phyloP scores from a whole-genome alignment of 306 rosid genomes.

The Cucurbita maxima region DNA sequence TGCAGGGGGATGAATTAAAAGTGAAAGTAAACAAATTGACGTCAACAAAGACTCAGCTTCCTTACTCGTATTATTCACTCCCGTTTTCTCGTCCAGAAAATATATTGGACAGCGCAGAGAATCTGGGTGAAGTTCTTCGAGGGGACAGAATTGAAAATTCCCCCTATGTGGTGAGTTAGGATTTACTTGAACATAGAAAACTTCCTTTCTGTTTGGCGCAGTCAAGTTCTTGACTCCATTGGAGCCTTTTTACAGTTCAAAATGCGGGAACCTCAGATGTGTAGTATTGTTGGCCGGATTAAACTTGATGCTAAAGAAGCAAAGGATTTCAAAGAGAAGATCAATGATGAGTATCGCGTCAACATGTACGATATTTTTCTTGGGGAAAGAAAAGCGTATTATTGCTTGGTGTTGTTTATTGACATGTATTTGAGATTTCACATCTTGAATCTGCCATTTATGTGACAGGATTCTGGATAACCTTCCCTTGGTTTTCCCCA shows the following conservation, averaged over 20 bases:
- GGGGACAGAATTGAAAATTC: conserved; percentile 98
- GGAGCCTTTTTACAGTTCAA: conserved; percentile 50
- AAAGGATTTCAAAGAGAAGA: conserved; percentile 85
- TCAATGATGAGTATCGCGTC: conserved; percentile 86
- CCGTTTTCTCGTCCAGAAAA: conserved; percentile 46
- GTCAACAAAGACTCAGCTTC: conserved; percentile 96
- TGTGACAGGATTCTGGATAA: conserved; percentile 83
- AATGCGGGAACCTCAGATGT: conserved; percentile 89
- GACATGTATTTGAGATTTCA: neutral
- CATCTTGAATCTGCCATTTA: conserved; percentile 7
- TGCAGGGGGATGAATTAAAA: conserved; percentile 75
- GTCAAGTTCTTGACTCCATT: conserved; percentile 10
- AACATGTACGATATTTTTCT: conserved; percentile 44
- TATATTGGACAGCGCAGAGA: conserved; percentile 82
- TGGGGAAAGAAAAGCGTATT: neutral
- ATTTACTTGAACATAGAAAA: neutral
- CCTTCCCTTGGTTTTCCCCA: conserved; percentile 79
- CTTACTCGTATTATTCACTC: conserved; percentile 78
- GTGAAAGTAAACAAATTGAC: conserved; percentile 95
- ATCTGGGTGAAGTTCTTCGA: conserved; percentile 97
- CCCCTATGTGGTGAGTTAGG: conserved; percentile 54
- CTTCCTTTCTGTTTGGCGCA: neutral
- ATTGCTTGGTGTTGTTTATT: neutral
- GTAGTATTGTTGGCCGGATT: conserved; percentile 43
- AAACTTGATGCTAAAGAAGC: conserved; percentile 63